Evolutionary conservation across 306 rosid genomes (phyloP).

Genomic region (Betula pendula): DNA sequence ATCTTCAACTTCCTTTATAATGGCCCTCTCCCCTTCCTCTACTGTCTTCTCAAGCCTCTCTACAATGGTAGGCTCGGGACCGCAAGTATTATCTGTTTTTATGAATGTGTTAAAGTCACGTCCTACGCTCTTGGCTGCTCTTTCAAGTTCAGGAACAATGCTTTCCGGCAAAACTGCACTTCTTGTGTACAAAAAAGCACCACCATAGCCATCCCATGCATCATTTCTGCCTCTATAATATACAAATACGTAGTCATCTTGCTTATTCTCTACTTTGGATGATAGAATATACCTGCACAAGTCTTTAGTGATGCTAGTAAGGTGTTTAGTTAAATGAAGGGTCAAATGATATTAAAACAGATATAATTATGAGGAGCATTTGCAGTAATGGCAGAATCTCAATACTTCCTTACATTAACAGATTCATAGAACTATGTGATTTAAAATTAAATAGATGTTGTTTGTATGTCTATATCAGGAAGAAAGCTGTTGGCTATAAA

Average conservation of each 20-base stretch:
- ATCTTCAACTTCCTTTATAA: constrained; percentile 73
- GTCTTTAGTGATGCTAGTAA: constrained; percentile 11
- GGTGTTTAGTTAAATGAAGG: background rate
- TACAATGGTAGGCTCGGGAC: constrained; percentile 90
- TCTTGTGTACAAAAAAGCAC: constrained; percentile 84
- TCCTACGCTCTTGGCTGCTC: constrained; percentile 72
- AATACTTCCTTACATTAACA: background rate
- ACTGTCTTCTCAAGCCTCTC: constrained; percentile 86
- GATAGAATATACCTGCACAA: constrained; percentile 73
- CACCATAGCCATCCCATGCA: constrained; percentile 99
- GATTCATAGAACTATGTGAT: background rate
- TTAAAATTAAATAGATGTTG: background rate
- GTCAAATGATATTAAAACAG: constrained; percentile 18
- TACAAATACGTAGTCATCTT: constrained; percentile 79
- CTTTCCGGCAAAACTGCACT: constrained; percentile 78
- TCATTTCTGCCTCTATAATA: constrained; percentile 91
- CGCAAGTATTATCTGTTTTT: constrained; percentile 78
- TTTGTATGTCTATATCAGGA: background rate
- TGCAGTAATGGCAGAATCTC: background rate
- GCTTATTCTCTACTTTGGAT: constrained; percentile 66
- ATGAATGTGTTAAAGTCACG: constrained; percentile 74
- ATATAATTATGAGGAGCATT: background rate
- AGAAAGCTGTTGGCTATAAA: background rate
- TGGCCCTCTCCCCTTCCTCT: constrained; percentile 78
- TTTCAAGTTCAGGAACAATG: constrained; percentile 72